These are phyloP conservation scores for Xerophyta viscosa DNA, from an alignment of 106 monocot species.

Conservation along the genomic window DNA sequence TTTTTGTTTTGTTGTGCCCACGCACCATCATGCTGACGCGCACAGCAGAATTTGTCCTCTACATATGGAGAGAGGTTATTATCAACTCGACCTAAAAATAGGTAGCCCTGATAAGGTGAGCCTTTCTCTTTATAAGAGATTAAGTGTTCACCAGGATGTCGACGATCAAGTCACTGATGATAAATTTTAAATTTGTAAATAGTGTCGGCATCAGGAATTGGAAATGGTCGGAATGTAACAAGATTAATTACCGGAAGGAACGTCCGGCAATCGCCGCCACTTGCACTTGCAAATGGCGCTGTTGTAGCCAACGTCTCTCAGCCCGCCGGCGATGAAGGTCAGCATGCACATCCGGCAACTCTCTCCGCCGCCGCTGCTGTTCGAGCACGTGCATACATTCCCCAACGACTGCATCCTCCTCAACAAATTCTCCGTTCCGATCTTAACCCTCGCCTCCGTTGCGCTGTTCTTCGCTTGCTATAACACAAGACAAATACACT, in stretches of 20 bases:
- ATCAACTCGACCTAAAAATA: too few relatives aligned
- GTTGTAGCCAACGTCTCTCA: constrained; percentile 51
- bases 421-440: constrained; percentile 22
- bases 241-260: constrained; percentile 49
- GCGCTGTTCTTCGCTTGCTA: constrained; percentile 39
- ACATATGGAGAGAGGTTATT: too few relatives aligned
- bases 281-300: constrained; percentile 69
- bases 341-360: constrained; percentile 33
- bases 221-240: neutral
- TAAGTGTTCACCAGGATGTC: too few relatives aligned
- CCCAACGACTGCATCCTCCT: constrained; percentile 20
- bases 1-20: too few relatives aligned
- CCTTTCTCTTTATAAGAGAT: too few relatives aligned
- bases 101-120: too few relatives aligned
- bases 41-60: too few relatives aligned
- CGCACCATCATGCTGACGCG: too few relatives aligned
- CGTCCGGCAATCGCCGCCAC: constrained; percentile 53
- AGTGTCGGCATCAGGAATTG: neutral
- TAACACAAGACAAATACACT: neutral
- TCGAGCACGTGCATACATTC: constrained; percentile 27
- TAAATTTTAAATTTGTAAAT: too few relatives aligned
- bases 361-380: constrained; percentile 13
- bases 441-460: constrained; percentile 34
- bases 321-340: constrained; percentile 18
- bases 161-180: too few relatives aligned